Base-by-base conservation (phyloP, 1,284 basidiomycete genomes). In the Heterobasidion occidentale region DNA sequence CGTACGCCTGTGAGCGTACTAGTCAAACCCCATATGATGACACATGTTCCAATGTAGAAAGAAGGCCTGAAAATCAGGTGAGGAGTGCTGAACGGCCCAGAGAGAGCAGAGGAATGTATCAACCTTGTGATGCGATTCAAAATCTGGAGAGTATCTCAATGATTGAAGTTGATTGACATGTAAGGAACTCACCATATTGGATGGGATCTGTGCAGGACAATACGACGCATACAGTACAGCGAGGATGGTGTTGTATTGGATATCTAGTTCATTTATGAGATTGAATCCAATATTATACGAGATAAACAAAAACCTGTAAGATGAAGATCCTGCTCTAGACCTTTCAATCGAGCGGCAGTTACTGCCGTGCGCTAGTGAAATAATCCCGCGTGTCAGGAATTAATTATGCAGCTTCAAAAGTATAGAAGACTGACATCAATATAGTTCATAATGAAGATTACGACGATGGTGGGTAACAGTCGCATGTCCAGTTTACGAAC, bases 361-460 rank as follows among this genome's bases (percentile, higher is more conserved):
- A 87, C 71, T 0, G 80, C 83, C 36, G 75, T 79, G n/a, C 84
- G 76, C 83, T 87, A 48, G 8, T 36, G 50, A 15, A 15, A 36
- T 15, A n/a, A 51, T 19, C 14, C 14, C 27, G 19, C n/a, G n/a
- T 2, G 27, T 27, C 47, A 27, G 47, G 36, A n/a, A 33, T 15
- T 19, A 27, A 54, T 42, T n/a, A 4, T 50, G n/a, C 42, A 46
- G 38, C 51, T 56, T 36, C 11, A 48, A 47, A 19, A 7, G 27
- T 9, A 33, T 7, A 52, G 11, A 47, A 7, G n/a, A 69, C 77
- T 56, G 57, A 85, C 84, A 62, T 86, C 83, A 53, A 86, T 84
- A 61, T 84, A 86, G 62, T 87, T 87, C 80, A 86, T 79, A 56
- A 87, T 74, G 62, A 76, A 86, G 55, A 87, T 82, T 36, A 83